Percentiles rank a stretch among this genome's conserved stretches.
phyloP scores from a whole-genome alignment of 2,329 filamentous ascomycete species.

The Apiospora pterosperma region DNA sequence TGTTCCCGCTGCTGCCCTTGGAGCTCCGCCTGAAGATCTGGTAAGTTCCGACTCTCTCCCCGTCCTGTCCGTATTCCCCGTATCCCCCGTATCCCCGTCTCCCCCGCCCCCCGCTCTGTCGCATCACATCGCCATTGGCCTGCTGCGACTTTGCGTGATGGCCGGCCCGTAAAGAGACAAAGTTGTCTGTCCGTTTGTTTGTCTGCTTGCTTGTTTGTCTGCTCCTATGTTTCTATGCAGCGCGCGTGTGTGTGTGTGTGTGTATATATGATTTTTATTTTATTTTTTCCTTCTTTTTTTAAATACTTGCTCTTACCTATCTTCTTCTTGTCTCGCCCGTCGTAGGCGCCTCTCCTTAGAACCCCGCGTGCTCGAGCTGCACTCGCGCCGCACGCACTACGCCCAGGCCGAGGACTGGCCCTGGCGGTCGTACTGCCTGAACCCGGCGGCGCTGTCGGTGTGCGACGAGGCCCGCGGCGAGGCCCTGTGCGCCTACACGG shows the following conservation, averaged over 20 bases:
- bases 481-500: slow-evolving; percentile 30
- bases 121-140: neutral
- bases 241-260: too few species aligned
- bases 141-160: neutral
- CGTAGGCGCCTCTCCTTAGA: slow-evolving; percentile 22
- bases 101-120: neutral
- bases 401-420: slow-evolving; percentile 17
- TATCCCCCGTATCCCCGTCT: neutral
- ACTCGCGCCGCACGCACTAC: slow-evolving; percentile 27
- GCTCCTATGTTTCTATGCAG: too few species aligned
- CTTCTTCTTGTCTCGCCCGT: neutral
- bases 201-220: too few species aligned
- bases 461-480: slow-evolving; percentile 27
- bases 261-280: too few species aligned
- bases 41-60: slow-evolving; percentile 8
- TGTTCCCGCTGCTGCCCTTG: slow-evolving; percentile 28
- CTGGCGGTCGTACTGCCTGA: slow-evolving; percentile 29
- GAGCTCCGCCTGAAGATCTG: slow-evolving; percentile 35
- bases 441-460: slow-evolving; percentile 29
- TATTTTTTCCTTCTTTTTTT: neutral
- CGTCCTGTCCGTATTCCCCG: too few species aligned
- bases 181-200: too few species aligned
- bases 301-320: too few species aligned
- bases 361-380: slow-evolving; percentile 31
- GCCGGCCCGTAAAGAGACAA: neutral